Evolutionary conservation across 345 rosid species (phyloP).

Genomic region (Dovyalis caffra): DNA sequence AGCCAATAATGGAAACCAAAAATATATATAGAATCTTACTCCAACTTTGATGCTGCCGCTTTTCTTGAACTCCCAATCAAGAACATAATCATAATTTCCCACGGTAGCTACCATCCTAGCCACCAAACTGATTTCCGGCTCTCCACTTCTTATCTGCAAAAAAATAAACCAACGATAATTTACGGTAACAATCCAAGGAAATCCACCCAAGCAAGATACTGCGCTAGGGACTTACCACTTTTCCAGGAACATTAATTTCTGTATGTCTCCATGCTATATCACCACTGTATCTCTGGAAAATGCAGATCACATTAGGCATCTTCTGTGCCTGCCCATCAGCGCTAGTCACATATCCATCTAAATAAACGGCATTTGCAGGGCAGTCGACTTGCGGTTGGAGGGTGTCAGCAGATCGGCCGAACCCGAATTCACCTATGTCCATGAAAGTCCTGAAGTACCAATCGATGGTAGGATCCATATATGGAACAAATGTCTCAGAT

Average conservation of each 20-base stretch:
- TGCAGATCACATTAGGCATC: conserved; percentile 48
- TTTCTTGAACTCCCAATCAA: conserved; percentile 79
- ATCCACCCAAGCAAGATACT: neutral
- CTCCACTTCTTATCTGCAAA: conserved; percentile 63
- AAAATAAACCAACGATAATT: too few relatives aligned
- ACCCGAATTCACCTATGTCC: conserved; percentile 78
- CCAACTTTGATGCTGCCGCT: conserved; percentile 64
- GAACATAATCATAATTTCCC: conserved; percentile 76
- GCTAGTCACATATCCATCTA: conserved; percentile 59
- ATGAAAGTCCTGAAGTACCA: conserved; percentile 83
- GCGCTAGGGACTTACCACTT: conserved; percentile 44
- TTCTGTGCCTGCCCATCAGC: conserved; percentile 58
- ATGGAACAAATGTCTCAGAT: conserved; percentile 82
- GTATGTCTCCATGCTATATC: conserved; percentile 66
- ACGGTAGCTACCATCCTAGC: conserved; percentile 74
- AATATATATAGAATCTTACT: conserved; percentile 26
- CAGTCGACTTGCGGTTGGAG: conserved; percentile 68
- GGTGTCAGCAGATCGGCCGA: conserved; percentile 52
- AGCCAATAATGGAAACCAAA: too few relatives aligned
- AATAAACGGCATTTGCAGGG: conserved; percentile 52
- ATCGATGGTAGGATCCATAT: conserved; percentile 72
- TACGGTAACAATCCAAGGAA: neutral
- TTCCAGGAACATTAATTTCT: conserved; percentile 66
- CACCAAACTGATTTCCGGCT: conserved; percentile 60
- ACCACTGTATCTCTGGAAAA: conserved; percentile 64